Conservation (phyloP, 2,329 filamentous ascomycete genomes). For the Lasiodiplodia theobromae region DNA sequence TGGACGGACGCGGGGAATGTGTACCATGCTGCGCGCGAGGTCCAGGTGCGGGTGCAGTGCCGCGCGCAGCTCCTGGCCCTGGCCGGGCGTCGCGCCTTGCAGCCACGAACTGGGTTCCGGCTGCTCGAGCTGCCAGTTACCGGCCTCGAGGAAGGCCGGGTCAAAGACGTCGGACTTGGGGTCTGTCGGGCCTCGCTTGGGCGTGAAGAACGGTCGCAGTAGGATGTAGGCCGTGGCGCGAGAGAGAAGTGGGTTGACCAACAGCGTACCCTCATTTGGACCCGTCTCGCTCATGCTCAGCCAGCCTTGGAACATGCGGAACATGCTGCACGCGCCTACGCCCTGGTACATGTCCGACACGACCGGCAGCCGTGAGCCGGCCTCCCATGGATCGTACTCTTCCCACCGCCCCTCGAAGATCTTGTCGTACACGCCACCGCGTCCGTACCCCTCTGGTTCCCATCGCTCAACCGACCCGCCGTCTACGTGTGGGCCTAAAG, state of each 20-base stretch:
- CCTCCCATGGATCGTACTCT: slow-evolving; percentile 82
- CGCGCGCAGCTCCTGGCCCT: slow-evolving; percentile 71
- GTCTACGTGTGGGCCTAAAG: slow-evolving; percentile 64
- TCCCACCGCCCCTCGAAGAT: slow-evolving; percentile 82
- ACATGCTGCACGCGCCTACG: slow-evolving; percentile 81
- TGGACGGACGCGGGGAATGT: slow-evolving; percentile 71
- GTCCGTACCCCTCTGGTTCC: slow-evolving; percentile 67
- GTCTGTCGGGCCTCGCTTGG: slow-evolving; percentile 49
- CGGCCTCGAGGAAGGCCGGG: slow-evolving; percentile 53
- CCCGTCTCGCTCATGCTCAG: slow-evolving; percentile 76
- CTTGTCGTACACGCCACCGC: slow-evolving; percentile 72
- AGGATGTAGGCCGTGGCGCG: slow-evolving; percentile 81
- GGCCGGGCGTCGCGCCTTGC: slow-evolving; percentile 73
- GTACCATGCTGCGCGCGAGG: slow-evolving; percentile 73
- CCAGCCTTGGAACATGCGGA: slow-evolving; percentile 92
- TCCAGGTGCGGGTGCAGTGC: slow-evolving; percentile 74
- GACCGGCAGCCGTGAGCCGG: slow-evolving; percentile 70
- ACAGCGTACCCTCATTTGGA: slow-evolving; percentile 78
- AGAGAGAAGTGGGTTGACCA: slow-evolving; percentile 79
- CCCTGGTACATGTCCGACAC: slow-evolving; percentile 80
- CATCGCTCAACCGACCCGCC: slow-evolving; percentile 60
- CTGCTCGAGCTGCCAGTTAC: slow-evolving; percentile 68
- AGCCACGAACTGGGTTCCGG: slow-evolving; percentile 63
- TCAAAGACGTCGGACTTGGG: slow-evolving; percentile 50
- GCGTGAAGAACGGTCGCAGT: slow-evolving; percentile 81